Evolutionary conservation across 176 grass and related monocot species (phyloP).

Genomic region (Aegilops longissima): DNA sequence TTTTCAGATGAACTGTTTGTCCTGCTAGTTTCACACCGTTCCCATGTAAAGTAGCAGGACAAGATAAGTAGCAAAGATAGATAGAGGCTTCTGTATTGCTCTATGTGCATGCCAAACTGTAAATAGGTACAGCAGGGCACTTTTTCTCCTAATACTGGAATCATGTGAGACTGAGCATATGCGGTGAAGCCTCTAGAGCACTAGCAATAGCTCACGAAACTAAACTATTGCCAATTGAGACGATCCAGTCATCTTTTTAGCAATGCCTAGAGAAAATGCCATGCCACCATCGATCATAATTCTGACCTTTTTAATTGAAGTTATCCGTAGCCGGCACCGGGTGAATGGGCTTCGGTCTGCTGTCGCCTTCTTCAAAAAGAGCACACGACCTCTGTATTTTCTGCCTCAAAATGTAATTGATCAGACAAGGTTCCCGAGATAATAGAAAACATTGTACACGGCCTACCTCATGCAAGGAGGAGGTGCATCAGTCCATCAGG

Average conservation of each 20-base stretch:
- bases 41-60: neutral
- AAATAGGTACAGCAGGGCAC: neutral
- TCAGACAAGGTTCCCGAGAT: neutral
- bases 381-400: neutral
- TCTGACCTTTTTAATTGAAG: constrained; percentile 36
- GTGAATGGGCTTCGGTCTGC: neutral
- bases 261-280: neutral
- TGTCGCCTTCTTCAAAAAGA: constrained; percentile 11
- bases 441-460: neutral
- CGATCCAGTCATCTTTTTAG: neutral
- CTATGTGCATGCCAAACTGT: neutral
- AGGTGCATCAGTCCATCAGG: neutral
- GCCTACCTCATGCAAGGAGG: neutral
- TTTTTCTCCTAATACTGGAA: neutral
- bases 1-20: no score
- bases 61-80: neutral
- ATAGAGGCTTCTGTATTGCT: neutral
- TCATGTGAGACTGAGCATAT: neutral
- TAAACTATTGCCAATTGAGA: neutral
- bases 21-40: neutral
- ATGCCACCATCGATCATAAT: constrained; percentile 1
- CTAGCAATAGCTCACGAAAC: neutral
- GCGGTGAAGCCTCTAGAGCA: neutral
- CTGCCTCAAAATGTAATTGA: constrained; percentile 1
- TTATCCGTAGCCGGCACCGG: neutral